Evolutionary conservation across 192 early-diverging fungal species (phyloP), one percentile per base, ranked within the genome.

Genomic region (Linnemannia schmuckeri): DNA sequence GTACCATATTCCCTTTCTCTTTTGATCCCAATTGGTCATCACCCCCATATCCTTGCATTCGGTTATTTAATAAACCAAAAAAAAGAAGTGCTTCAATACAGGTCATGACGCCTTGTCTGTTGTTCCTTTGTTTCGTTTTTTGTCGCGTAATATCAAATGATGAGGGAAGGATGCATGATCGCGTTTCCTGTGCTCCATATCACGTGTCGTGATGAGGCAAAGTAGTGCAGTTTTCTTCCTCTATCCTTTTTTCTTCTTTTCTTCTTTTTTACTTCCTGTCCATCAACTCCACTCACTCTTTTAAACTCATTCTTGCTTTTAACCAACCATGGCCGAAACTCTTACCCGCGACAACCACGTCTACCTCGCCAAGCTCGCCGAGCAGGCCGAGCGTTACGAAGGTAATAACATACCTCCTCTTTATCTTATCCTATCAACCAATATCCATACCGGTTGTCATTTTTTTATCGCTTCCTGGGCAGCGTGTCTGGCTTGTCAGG

Each of bases 291-390:
- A 73, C 72, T 71, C 38, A 3, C 70, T 27, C 24, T 6, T 18
- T 38, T n/a, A 72, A 38, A n/a, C 44, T 46, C 27, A 46, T 30
- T 46, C 8, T 46, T 15, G 8, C n/a, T 30, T 9, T 17, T 73
- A 17, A 55, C 61, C 49, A 37, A 87, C 27, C 40, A 87, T 81
- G 79, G 30, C 72, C 35, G 70, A 73, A 38, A 72, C 79, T 40
- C 40, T 75, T 54, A 47, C 86, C 73, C 85, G 85, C 81, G 93
- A 93, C 81, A 94, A 97, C 89, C 94, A 95, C 90, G 98, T 99
- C 82, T 99, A 98, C 94, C 97, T 97, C 96, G 97, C 97, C 92
- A 98, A 98, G 95, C 95, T 99, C 84, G 95, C 97, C 83, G 98
- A 99, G 93, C 98, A 99, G 92, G 97, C 96, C 77, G 97, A 97